phyloP scores from a whole-genome alignment of 495 filamentous ascomycete genomes.

The Daldinia childiae region DNA sequence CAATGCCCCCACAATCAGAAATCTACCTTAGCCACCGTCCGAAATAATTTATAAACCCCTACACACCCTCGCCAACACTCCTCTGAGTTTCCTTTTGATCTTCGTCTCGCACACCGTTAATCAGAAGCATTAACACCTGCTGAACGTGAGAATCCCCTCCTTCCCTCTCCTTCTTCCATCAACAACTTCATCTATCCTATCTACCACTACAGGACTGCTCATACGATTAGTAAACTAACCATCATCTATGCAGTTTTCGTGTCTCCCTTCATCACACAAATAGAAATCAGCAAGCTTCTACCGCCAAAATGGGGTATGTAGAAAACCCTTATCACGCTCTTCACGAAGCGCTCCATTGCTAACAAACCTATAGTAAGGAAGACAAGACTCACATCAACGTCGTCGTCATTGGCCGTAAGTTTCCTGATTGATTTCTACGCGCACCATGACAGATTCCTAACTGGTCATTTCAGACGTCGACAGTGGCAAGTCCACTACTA shows the following conservation, averaged over 20 bases:
- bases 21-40: conserved; percentile 39
- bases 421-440: conserved; percentile 68
- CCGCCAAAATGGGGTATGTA: conserved; percentile 44
- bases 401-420: conserved; percentile 97
- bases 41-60: conserved; percentile 46
- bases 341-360: conserved; percentile 21
- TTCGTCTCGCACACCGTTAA: conserved; percentile 47
- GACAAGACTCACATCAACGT: conserved; percentile 90
- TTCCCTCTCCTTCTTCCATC: not conserved
- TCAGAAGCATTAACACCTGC: conserved; percentile 46
- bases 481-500: conserved; percentile 98
- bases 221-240: conserved; percentile 14
- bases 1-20: conserved; percentile 45
- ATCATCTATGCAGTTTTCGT: conserved; percentile 18
- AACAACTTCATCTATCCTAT: conserved; percentile 3
- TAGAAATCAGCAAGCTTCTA: conserved; percentile 16
- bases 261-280: conserved; percentile 24
- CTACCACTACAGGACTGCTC: not conserved
- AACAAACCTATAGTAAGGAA: conserved; percentile 73
- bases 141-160: conserved; percentile 29
- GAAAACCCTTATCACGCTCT: not conserved
- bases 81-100: conserved; percentile 44
- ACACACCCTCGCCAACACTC: conserved; percentile 31
- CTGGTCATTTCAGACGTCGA: conserved; percentile 77
- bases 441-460: conserved; percentile 25